A percentile compares a stretch with the other conserved stretches of the same genome.
These are phyloP conservation scores for Verticillium zaregamsianum DNA, from an alignment of 2,329 filamentous ascomycete genomes.

Conservation along the genomic window DNA sequence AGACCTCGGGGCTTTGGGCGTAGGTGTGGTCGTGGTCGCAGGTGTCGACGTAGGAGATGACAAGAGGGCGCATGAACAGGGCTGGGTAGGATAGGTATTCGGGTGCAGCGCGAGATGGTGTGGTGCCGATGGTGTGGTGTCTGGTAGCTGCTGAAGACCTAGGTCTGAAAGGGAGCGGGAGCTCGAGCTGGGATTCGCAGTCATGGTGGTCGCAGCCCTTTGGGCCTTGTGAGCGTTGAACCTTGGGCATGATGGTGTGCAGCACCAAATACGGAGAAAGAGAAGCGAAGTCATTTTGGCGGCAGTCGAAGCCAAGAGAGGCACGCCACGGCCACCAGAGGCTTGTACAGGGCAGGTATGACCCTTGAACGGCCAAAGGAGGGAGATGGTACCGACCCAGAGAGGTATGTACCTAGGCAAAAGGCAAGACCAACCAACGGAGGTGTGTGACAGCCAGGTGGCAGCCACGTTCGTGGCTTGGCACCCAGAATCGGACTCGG, in stretches of 20 bases:
- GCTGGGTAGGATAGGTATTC: not conserved
- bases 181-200: not conserved
- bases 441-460: not conserved
- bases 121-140: not conserved
- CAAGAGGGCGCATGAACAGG: not conserved
- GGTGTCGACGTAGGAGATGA: slow-evolving; percentile 2
- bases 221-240: not conserved
- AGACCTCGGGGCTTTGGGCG: not conserved
- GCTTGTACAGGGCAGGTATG: not conserved
- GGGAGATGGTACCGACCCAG: too few relatives aligned
- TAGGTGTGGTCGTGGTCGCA: not conserved
- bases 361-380: not conserved
- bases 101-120: not conserved
- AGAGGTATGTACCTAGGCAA: not conserved
- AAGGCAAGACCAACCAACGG: not conserved
- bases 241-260: not conserved
- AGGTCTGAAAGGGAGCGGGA: not conserved
- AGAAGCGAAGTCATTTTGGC: not conserved
- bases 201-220: not conserved
- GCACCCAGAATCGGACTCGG: not conserved
- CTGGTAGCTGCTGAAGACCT: not conserved
- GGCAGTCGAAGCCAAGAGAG: not conserved
- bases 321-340: not conserved
- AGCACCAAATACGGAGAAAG: not conserved
- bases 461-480: not conserved